Conservation (phyloP, 495 filamentous ascomycete genomes). For the Platismatia glauca region DNA sequence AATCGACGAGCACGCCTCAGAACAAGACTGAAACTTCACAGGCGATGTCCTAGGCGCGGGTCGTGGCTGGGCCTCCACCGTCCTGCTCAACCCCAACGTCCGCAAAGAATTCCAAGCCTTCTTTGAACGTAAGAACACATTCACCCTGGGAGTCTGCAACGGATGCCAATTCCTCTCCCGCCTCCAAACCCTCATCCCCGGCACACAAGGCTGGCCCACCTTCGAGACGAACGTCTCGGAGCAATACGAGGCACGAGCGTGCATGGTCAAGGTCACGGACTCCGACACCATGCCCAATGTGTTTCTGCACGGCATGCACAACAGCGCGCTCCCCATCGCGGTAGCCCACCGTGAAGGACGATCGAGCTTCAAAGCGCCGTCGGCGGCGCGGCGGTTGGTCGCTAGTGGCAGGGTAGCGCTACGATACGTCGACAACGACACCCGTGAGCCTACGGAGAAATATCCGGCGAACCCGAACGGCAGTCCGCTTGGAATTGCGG, state of each 20-base stretch:
- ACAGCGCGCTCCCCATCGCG: constrained; percentile 72
- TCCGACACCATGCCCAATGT: constrained; percentile 58
- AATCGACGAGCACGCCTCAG: background rate
- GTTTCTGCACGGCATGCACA: constrained; percentile 88
- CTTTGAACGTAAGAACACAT: constrained; percentile 84
- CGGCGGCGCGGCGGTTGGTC: constrained; percentile 40
- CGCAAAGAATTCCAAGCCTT: constrained; percentile 71
- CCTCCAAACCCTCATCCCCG: constrained; percentile 77
- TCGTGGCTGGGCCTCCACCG: constrained; percentile 92
- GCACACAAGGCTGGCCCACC: constrained; percentile 73
- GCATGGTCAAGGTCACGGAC: constrained; percentile 75
- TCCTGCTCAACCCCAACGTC: constrained; percentile 71
- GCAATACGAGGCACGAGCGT: constrained; percentile 86
- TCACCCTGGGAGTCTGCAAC: constrained; percentile 92
- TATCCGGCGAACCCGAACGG: constrained; percentile 96
- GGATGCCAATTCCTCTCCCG: constrained; percentile 91
- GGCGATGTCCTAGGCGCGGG: constrained; percentile 90
- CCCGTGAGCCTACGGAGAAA: constrained; percentile 58
- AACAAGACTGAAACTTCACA: background rate
- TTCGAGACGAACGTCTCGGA: constrained; percentile 80
- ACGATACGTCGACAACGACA: constrained; percentile 74
- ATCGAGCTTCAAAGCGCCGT: constrained; percentile 55
- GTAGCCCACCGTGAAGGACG: constrained; percentile 91
- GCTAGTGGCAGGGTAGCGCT: constrained; percentile 58
- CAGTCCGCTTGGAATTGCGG: constrained; percentile 77